Conservation (phyloP, 2,329 filamentous ascomycete genomes). For the Fusarium ambrosium region DNA sequence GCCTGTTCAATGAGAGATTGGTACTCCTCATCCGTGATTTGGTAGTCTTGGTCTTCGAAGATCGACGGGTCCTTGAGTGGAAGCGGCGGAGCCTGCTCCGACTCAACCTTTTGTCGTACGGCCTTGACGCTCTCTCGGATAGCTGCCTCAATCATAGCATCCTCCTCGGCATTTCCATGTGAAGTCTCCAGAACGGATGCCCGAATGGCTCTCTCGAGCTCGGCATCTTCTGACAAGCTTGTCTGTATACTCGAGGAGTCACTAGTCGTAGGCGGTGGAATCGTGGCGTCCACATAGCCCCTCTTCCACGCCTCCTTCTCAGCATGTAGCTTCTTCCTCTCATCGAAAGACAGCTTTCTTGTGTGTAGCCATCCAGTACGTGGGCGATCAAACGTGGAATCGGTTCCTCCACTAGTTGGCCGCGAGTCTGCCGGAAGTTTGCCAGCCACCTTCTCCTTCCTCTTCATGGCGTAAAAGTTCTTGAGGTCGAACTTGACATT, state of each 20-base stretch:
- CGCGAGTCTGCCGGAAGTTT: conserved; percentile 46
- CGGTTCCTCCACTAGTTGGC: conserved; percentile 12
- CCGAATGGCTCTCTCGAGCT: conserved; percentile 80
- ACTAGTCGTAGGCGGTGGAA: conserved; percentile 21
- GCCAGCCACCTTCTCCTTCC: conserved; percentile 58
- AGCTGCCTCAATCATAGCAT: conserved; percentile 78
- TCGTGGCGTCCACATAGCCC: conserved; percentile 36
- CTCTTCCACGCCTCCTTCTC: conserved; percentile 61
- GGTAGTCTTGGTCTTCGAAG: conserved; percentile 57
- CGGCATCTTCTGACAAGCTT: conserved; percentile 61
- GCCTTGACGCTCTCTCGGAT: conserved; percentile 79
- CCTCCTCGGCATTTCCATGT: conserved; percentile 76
- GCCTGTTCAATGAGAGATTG: conserved; percentile 69
- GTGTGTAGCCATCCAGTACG: conserved; percentile 64
- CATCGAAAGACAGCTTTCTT: conserved; percentile 62
- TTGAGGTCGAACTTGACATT: conserved; percentile 70
- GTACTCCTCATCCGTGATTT: conserved; percentile 70
- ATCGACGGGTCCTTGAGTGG: conserved; percentile 49
- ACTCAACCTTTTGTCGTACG: conserved; percentile 52
- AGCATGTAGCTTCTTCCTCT: conserved; percentile 64
- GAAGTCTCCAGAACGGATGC: conserved; percentile 79
- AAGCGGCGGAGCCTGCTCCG: conserved; percentile 43
- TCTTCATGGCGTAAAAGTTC: conserved; percentile 68
- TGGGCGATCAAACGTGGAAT: conserved; percentile 46
- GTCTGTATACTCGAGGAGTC: conserved; percentile 27